Base-by-base conservation (phyloP, 345 rosid genomes). In the Moringa oleifera region DNA sequence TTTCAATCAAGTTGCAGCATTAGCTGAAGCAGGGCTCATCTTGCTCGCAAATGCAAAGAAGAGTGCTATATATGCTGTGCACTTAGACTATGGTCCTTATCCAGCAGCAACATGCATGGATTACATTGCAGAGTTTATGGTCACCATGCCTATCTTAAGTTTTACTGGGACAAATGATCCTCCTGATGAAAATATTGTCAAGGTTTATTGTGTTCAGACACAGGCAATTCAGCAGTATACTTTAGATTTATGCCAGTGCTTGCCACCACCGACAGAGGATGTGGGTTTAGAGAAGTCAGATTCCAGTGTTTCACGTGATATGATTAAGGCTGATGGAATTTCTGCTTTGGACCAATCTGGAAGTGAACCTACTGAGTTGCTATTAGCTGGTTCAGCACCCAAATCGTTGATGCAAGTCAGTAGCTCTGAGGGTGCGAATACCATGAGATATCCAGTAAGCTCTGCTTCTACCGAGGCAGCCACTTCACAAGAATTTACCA, bases 71-170 rank as follows among this genome's bases (percentile, higher is more conserved):
- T 90, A 90, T 76, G 89, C 79, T 5, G 79, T 90, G 62, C 95
- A 93, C 71, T 62, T 90, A 61, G 97, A 83, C 51, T 88, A 85
- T 73, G 99, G 96, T 57, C 76, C 83, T 70, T 78, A 73, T 67
- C 96, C 99, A 45, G 83, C 83, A 41, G 79, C 77, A 45, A 77
- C 92, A 51, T 67, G 72, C 68, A 82, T 93, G 89, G 89, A 90
- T 74, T 88, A 86, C 74, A 71, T 93, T 68, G 76, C 97, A 56
- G 97, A 88, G 62, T 90, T 90, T 73, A 76, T 86, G 5, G 96
- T 93, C 63, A 81, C 90, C 55, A 85, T 93, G 97, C 99, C 97
- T 64, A 90, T 93, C 57, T 76, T 93, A 74, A 90, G 98, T 77
- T 80, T 93, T 59, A 86, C 90, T 18, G 96, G 90, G 59, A 82